Base-by-base conservation (phyloP, 2,329 filamentous ascomycete species). In the Amesomyces nigricolor region DNA sequence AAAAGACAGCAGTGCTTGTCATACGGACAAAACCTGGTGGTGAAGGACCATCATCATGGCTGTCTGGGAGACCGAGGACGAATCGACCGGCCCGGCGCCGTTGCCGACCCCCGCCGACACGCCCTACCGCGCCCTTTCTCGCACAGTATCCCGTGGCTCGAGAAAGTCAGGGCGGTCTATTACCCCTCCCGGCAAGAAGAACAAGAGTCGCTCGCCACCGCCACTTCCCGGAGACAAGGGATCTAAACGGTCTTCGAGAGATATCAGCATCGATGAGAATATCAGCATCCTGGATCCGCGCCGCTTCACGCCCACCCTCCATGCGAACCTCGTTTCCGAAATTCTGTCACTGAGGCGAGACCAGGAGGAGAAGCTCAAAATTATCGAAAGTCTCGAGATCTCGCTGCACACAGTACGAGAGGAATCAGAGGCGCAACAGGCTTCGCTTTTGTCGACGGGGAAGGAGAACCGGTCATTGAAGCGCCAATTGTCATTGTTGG, bases 291-390 rank as follows among this genome's bases (percentile, higher is more conserved):
- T 96, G 30, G 94, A 99, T 67, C 91, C 94, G 3, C 84, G 92
- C 53, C 83, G 94, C 38, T 96, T 99, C 67, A 99, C 94, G 0
- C 94, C 94, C 1, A 97, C 91, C 0, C 75, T 99, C 10, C 94
- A 97, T 70, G 94, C 94, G 8, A 96, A 89, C 48, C 76, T 99
- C 6, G 92, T 99, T 0, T 92, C 92, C 0, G 94, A 99, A 70
- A 99, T 99, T 60, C 76, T 99, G 39, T 83, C 85, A 2, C 74
- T 99, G 48, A 84, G 91, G 19, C 81, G 94, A 56, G 94, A 99
- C 61, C 83, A 97, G 59, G 94, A 99, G 67, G 89, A 88, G 42
- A 96, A 96, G 72, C 81, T 86, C 44, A 89, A 84, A 64, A 80
- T 90, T 51, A 96, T 99, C 53, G 91, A 96, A 67, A 84, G 81